Base-by-base conservation (phyloP, 148 eudicot species). In the Amaranthus hypochondriacus region DNA sequence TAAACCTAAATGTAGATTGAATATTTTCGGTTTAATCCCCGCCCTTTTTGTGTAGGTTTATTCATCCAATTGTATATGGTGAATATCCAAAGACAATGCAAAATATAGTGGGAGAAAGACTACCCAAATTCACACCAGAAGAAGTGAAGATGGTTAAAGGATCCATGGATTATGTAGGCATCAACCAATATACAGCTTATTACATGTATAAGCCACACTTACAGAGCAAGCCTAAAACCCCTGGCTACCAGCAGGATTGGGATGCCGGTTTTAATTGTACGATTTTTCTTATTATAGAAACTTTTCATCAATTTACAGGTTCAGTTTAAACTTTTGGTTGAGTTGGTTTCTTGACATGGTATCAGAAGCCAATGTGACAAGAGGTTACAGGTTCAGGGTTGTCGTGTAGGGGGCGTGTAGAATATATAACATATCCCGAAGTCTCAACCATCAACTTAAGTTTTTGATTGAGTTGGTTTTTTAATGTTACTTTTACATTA, bases 61-160 rank as follows among this genome's bases (percentile, higher is more conserved):
- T 95, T 44, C 94, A 95, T 79, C 99, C 99, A 5, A 64, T 95
- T 14, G 91, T 87, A 42, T 86, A 92, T 71, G 99, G 99, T 15
- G 92, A 89, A 73, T 95, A 92, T 74, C 99, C 99, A 48, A 87
- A 65, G 75, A 92, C 87, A 67, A 90, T 95, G 88, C 97, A 89
- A 81, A 71, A 76, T 3, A 92, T 86, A 60, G 94, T 95, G 2
- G 84, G 85, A 12, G 74, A 89, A 5, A 84, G 99, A 70, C 87
- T 95, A 58, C 97, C 97, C 0, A 92, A 87, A 77, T 95, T 95
- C 85, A 86, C 88, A 5, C 48, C 73, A 76, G 88, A 87, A 67
- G 99, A 95, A 75, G 79, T 82, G 4, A 74, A 82, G 70, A 84
- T 89, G 84, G 94, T 95, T 53, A 89, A 92, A 51, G 99, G 99